phyloP scores from a whole-genome alignment of 2,329 filamentous ascomycete species.

The Ophiostoma novo-ulmi region DNA sequence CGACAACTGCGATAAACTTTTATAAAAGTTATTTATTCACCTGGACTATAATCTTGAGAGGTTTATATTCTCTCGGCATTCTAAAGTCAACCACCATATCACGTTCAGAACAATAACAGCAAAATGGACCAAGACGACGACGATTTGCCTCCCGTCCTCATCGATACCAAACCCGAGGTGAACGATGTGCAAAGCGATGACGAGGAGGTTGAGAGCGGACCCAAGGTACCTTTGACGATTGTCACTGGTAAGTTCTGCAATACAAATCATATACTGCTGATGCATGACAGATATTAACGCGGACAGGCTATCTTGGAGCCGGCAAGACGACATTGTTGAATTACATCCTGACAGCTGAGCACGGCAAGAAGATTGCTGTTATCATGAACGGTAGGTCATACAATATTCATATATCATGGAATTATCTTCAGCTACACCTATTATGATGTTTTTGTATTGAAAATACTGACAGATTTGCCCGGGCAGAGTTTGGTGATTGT shows the following conservation, averaged over 20 bases:
- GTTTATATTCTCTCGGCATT: neutral
- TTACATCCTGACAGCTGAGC: conserved; percentile 88
- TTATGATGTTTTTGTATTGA: neutral
- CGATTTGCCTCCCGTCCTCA: conserved; percentile 56
- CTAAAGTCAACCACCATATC: neutral
- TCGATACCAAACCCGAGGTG: conserved; percentile 40
- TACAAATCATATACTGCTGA: neutral
- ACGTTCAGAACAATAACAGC: neutral
- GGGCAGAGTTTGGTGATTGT: conserved; percentile 63
- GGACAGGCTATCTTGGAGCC: conserved; percentile 73
- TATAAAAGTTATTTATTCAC: too few species aligned
- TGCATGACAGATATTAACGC: too few species aligned
- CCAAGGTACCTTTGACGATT: conserved; percentile 78
- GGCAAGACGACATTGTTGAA: conserved; percentile 95
- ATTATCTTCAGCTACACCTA: neutral
- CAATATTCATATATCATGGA: neutral
- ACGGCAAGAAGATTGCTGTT: conserved; percentile 96
- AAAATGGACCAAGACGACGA: conserved; percentile 51
- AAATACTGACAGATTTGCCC: neutral
- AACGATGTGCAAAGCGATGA: conserved; percentile 31
- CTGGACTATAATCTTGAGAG: neutral
- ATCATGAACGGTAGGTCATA: conserved; percentile 72
- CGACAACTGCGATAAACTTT: neutral
- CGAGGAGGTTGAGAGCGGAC: conserved; percentile 44
- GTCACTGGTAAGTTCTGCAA: conserved; percentile 56